Conservation (phyloP, 148 eudicot species). For the Polygonum aviculare region DNA sequence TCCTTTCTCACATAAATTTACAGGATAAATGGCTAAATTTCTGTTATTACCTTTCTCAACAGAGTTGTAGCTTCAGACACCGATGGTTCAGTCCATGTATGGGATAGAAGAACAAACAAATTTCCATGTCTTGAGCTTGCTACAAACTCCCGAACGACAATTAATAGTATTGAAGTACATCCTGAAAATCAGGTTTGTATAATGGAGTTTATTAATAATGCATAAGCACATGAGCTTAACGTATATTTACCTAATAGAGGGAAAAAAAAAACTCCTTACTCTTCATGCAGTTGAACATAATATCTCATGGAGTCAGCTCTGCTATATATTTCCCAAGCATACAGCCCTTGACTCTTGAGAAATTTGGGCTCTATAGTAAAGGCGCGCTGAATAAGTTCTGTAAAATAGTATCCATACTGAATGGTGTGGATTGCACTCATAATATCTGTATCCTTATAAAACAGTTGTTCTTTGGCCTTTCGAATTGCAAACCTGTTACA, state of each 20-base stretch:
- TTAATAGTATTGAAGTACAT: slow-evolving; percentile 61
- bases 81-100: slow-evolving; percentile 52
- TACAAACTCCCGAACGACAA: slow-evolving; percentile 41
- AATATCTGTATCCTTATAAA: background rate
- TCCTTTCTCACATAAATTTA: background rate
- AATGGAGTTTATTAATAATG: background rate
- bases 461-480: background rate
- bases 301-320: background rate
- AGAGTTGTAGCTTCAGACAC: slow-evolving; percentile 85
- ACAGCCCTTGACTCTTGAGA: background rate
- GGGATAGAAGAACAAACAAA: slow-evolving; percentile 77
- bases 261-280: background rate
- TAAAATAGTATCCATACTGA: background rate
- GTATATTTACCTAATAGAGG: background rate
- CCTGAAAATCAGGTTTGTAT: slow-evolving; percentile 72
- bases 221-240: background rate
- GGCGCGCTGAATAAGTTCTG: background rate
- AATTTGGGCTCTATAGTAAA: background rate
- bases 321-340: background rate
- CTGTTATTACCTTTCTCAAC: slow-evolving; percentile 16
- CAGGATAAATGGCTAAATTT: background rate
- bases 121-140: slow-evolving; percentile 67
- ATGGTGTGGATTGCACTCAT: background rate
- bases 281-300: background rate
- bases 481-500: background rate